Percentiles rank a stretch among this genome's conserved stretches.
Conservation (phyloP, 2,329 filamentous ascomycete species). For the Aureobasidium sp. region DNA sequence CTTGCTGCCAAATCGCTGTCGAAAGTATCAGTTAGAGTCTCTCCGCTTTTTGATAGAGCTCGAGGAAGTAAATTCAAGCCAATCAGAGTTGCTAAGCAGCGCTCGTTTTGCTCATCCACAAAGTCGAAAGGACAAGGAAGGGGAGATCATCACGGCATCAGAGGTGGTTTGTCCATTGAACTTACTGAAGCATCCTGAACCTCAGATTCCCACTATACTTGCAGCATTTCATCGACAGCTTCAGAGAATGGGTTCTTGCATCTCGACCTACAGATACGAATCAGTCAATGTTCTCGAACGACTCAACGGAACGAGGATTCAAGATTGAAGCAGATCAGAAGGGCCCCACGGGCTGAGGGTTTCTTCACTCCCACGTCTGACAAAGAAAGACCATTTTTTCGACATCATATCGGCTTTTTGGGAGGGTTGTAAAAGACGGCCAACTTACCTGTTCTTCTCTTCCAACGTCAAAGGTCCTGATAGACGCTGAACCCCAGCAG, state of each 20-base stretch:
- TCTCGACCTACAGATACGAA: background rate
- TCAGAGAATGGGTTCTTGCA: background rate
- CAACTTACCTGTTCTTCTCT: background rate
- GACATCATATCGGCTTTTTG: too few relatives aligned
- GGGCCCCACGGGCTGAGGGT: background rate
- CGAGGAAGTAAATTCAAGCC: background rate
- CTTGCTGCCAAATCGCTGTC: background rate
- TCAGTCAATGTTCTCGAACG: background rate
- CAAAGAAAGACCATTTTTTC: too few relatives aligned
- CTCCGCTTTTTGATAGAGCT: background rate
- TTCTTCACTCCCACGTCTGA: background rate
- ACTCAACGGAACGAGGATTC: background rate
- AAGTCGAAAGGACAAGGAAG: background rate
- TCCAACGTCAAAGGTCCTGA: too few relatives aligned
- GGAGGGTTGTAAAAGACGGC: too few relatives aligned
- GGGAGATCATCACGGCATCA: background rate
- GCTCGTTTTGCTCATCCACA: background rate
- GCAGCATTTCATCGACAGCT: background rate
- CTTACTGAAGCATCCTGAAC: background rate
- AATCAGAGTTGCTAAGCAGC: background rate
- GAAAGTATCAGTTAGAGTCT: background rate
- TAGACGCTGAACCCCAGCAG: too few relatives aligned
- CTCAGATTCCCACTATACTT: background rate
- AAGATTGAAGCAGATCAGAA: background rate
- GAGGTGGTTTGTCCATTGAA: background rate